A percentile compares a stretch with the other conserved stretches of the same genome.
phyloP scores from a whole-genome alignment of 345 rosid genomes.

The Barbarea vulgaris region DNA sequence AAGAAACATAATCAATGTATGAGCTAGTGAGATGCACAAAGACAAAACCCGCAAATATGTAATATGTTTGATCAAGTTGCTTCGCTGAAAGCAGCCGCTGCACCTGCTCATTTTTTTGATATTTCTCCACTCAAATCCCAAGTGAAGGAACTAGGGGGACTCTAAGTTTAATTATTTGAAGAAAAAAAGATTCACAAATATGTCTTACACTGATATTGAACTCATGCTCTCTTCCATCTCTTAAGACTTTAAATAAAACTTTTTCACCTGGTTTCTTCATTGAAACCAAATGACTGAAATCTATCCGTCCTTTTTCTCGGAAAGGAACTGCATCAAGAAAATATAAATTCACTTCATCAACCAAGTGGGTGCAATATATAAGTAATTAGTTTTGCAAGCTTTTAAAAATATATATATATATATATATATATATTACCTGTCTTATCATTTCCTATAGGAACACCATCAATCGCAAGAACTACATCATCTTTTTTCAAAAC shows the following conservation, averaged over 20 bases:
- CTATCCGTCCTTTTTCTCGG: conserved; percentile 65
- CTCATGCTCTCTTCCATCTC: conserved; percentile 57
- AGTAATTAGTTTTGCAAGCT: background rate
- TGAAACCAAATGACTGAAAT: conserved; percentile 76
- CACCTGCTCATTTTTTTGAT: conserved; percentile 45
- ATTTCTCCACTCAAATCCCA: background rate
- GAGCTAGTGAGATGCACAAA: conserved; percentile 67
- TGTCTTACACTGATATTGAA: conserved; percentile 58
- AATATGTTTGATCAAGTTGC: no score
- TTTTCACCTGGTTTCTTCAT: conserved; percentile 74
- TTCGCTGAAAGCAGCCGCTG: conserved; percentile 66
- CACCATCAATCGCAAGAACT: background rate
- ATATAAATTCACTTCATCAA: background rate
- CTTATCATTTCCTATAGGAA: background rate
- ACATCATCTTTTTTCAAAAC: background rate
- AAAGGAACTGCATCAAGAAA: conserved; percentile 59
- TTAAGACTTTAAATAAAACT: conserved; percentile 52
- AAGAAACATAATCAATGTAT: conserved; percentile 50
- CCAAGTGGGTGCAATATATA: background rate
- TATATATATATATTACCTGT: no score
- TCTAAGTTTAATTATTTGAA: background rate
- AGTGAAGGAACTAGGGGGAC: background rate
- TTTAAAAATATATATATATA: no score
- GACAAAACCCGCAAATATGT: no score
- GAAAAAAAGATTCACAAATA: background rate